Conservation (phyloP, 2,329 filamentous ascomycete species). For the Pseudogymnoascus sp. region DNA sequence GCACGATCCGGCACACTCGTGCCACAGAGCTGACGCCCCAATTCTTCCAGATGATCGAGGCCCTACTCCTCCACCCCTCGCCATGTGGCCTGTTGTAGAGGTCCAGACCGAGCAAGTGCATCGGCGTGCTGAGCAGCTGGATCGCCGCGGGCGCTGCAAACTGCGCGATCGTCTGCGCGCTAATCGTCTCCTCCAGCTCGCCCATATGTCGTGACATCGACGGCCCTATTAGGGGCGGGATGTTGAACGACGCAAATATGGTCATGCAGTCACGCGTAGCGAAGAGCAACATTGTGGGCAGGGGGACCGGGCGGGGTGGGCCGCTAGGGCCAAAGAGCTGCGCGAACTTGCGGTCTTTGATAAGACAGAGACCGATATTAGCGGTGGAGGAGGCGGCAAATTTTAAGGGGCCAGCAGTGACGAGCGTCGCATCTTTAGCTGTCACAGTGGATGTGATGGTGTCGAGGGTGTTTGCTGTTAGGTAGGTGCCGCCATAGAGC, state of each 20-base stretch:
- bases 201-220: slow-evolving; percentile 47
- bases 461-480: slow-evolving; percentile 81
- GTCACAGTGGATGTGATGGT: slow-evolving; percentile 60
- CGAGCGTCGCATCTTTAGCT: slow-evolving; percentile 47
- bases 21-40: slow-evolving; percentile 68
- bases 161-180: slow-evolving; percentile 60
- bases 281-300: slow-evolving; percentile 69
- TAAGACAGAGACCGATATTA: slow-evolving; percentile 78
- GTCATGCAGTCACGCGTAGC: slow-evolving; percentile 76
- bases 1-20: slow-evolving; percentile 75
- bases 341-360: slow-evolving; percentile 83
- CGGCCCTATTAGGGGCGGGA: slow-evolving; percentile 71
- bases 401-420: slow-evolving; percentile 69
- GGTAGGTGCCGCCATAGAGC: slow-evolving; percentile 82
- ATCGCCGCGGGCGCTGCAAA: slow-evolving; percentile 71
- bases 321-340: slow-evolving; percentile 65
- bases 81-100: slow-evolving; percentile 58
- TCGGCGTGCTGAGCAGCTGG: slow-evolving; percentile 71
- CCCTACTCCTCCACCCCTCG: slow-evolving; percentile 49
- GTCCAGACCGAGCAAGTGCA: slow-evolving; percentile 79
- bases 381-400: slow-evolving; percentile 73
- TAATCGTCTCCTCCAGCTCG: slow-evolving; percentile 41
- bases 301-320: slow-evolving; percentile 50
- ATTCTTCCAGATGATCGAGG: slow-evolving; percentile 58
- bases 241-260: slow-evolving; percentile 86